Evolutionary conservation across 2,329 filamentous ascomycete species (phyloP), one percentile per base, ranked within the genome.

Genomic region (Arthroderma sp.): DNA sequence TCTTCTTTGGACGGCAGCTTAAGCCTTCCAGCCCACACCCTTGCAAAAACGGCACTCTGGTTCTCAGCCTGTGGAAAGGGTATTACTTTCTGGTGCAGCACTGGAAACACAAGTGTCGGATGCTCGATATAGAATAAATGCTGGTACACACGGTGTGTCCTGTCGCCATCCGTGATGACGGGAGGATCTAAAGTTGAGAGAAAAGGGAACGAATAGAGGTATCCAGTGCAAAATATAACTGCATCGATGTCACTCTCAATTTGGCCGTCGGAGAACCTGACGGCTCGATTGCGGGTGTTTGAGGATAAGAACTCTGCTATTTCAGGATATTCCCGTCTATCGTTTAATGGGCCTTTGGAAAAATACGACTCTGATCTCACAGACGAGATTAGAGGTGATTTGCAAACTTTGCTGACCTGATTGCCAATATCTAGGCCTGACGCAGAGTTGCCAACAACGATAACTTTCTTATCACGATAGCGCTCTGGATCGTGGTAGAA

Each of bases 191-290:
- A 56, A 0, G 60, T 59, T 2, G 63, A 60, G 3, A 80, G 59
- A 56, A 94, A 95, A 0, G 87, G 86, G 47, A 83, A 83, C 4
- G 81, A 80, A 64, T 85, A 94, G 46, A 94, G 75, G 56, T 93
- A 96, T 0, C 89, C 89, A 0, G 89, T 95, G 60, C 85, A 88
- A 62, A 89, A 95, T 29, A 96, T 60, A 4, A 95, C 67, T 1
- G 77, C 74, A 56, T 95, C 88, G 45, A 96, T 64, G 31, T 79
- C 68, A 3, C 66, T 65, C 56, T 86, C 83, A 6, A 81, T 57
- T 0, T 69, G 69, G 2, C 82, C 82, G 54, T 86, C 72, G 36
- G 71, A 69, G 50, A 93, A 85, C 30, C 73, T 68, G 1, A 91
- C 72, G 3, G 74, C 78, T 50, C 77, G 72, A 42, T 73, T 65